phyloP scores from a whole-genome alignment of 768 basidiomycete species.

The Amanita muscaria region DNA sequence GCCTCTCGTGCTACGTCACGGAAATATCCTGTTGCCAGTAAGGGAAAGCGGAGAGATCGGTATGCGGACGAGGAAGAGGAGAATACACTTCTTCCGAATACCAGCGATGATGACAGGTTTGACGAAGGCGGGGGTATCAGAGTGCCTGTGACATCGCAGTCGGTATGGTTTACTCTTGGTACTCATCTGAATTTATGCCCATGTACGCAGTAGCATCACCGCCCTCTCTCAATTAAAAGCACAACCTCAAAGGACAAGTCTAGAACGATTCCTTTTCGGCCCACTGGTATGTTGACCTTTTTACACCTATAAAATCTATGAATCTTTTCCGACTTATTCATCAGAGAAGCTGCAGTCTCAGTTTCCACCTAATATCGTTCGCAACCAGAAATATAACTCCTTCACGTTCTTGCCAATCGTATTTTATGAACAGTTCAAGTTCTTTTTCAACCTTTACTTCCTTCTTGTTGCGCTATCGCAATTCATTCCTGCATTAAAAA shows the following conservation, averaged over 20 bases:
- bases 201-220: conserved; percentile 15
- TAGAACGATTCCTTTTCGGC: conserved; percentile 68
- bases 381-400: conserved; percentile 97
- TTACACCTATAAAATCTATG: not conserved
- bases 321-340: not conserved
- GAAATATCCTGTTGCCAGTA: conserved; percentile 17
- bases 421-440: conserved; percentile 99
- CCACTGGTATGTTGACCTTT: conserved; percentile 40
- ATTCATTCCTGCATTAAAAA: conserved; percentile 92
- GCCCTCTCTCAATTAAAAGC: conserved; percentile 18
- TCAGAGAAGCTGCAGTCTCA: conserved; percentile 62
- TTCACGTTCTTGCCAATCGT: conserved; percentile 97
- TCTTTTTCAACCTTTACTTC: conserved; percentile 99
- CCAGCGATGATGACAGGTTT: conserved; percentile 29
- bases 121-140: conserved; percentile 11
- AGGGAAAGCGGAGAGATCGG: conserved; percentile 38
- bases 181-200: not conserved
- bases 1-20: conserved; percentile 20
- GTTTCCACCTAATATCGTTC: conserved; percentile 84
- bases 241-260: conserved; percentile 47
- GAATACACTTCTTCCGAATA: conserved; percentile 38
- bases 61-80: conserved; percentile 62
- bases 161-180: conserved; percentile 13
- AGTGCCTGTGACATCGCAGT: conserved; percentile 10
- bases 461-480: conserved; percentile 93